These are phyloP conservation scores for Tieghemostelium lacteum DNA, from an alignment of 78 protist genomes.

Conservation along the genomic window DNA sequence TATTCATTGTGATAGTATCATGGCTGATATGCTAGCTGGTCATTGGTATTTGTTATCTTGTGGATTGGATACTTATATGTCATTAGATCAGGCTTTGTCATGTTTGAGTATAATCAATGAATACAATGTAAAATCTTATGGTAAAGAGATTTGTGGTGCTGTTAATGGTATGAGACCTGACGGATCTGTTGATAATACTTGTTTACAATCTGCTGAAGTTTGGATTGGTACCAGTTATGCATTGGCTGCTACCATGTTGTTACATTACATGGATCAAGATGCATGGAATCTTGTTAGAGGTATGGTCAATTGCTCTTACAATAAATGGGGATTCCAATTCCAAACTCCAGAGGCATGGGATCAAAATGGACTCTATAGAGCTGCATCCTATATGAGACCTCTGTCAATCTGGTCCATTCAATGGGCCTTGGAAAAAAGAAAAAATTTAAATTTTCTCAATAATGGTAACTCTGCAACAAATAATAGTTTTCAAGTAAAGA, in stretches of 20 bases:
- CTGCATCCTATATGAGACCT: constrained; percentile 76
- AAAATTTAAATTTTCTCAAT: too few species aligned
- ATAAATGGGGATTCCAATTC: constrained; percentile 74
- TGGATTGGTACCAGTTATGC: constrained; percentile 81
- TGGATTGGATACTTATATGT: constrained; percentile 35
- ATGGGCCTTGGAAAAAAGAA: constrained; percentile 48
- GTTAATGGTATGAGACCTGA: constrained; percentile 83
- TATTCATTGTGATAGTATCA: constrained; percentile 43
- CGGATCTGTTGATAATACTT: constrained; percentile 58
- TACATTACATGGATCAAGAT: constrained; percentile 55
- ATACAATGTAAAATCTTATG: constrained; percentile 49
- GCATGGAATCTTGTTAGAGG: constrained; percentile 53
- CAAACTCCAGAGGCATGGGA: constrained; percentile 86
- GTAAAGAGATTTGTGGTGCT: constrained; percentile 72
- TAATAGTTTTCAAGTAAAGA: too few species aligned
- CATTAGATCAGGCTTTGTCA: constrained; percentile 75
- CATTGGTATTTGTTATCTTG: constrained; percentile 76
- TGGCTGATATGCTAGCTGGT: constrained; percentile 81
- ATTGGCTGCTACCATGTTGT: constrained; percentile 66
- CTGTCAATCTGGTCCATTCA: constrained; percentile 77
- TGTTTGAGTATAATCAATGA: constrained; percentile 62
- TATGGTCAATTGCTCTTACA: constrained; percentile 42
- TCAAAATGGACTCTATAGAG: constrained; percentile 54
- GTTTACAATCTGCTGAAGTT: constrained; percentile 79
- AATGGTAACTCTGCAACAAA: too few species aligned